A percentile compares a stretch with the other conserved stretches of the same genome.
Evolutionary conservation across 139 green algal species (phyloP).

Genomic region (Desmodesmus armatus): DNA sequence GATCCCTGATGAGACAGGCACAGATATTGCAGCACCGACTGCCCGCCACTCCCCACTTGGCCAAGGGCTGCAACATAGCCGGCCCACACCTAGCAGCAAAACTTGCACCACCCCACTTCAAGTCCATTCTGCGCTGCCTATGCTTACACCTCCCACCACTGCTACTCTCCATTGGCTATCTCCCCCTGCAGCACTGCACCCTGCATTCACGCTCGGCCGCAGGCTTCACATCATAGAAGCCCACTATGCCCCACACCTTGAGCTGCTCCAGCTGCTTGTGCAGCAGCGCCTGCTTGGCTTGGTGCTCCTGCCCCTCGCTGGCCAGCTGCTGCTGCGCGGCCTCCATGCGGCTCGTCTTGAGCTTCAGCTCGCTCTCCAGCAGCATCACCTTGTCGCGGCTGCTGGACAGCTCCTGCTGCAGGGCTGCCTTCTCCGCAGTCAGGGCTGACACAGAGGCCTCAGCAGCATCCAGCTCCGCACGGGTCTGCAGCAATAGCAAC

Average conservation of each 20-base stretch:
- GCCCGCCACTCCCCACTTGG: too few species aligned
- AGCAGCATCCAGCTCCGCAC: neutral
- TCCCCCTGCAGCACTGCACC: too few species aligned
- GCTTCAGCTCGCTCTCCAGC: slow-evolving; percentile 28
- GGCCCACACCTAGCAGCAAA: too few species aligned
- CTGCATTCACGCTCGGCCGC: too few species aligned
- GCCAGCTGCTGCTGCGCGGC: slow-evolving; percentile 48
- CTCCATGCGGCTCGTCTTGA: slow-evolving; percentile 45
- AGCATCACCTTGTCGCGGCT: slow-evolving; percentile 30
- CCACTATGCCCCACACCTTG: neutral
- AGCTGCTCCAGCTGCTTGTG: slow-evolving; percentile 45
- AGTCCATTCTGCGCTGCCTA: too few species aligned
- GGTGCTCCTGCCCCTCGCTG: slow-evolving; percentile 43
- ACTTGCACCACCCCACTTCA: too few species aligned
- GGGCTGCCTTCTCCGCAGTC: slow-evolving; percentile 28
- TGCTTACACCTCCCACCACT: too few species aligned
- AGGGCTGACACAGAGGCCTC: slow-evolving; percentile 9
- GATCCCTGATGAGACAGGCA: too few species aligned
- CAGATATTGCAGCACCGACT: too few species aligned
- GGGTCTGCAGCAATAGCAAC: neutral
- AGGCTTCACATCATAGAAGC: too few species aligned
- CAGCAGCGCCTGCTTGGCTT: slow-evolving; percentile 10
- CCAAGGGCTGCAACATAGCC: too few species aligned
- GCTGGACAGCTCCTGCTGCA: slow-evolving; percentile 45
- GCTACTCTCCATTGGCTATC: too few species aligned